Conservation (phyloP, 768 basidiomycete species). For the Multifurca ochricompacta region DNA sequence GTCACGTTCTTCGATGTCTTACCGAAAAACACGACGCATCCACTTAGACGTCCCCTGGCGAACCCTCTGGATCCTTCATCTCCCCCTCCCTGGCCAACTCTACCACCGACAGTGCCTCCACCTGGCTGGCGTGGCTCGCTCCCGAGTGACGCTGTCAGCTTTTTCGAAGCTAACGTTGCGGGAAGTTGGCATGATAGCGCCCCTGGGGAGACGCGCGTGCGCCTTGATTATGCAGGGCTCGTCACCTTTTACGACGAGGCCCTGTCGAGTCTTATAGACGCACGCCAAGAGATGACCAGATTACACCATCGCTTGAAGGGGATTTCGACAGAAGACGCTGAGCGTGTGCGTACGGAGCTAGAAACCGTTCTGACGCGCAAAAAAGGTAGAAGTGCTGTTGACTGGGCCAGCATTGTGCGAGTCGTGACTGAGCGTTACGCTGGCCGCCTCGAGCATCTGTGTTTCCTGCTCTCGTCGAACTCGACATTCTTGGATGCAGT, state of each 20-base stretch:
- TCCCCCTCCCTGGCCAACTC: background rate
- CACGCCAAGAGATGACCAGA: constrained; percentile 28
- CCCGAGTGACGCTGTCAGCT: background rate
- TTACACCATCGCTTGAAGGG: constrained; percentile 31
- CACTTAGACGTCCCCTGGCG: no score
- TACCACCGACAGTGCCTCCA: constrained; percentile 1
- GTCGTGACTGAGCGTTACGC: constrained; percentile 37
- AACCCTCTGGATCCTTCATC: background rate
- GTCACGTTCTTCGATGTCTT: constrained; percentile 11
- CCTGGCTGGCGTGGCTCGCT: constrained; percentile 18
- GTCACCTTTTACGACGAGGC: constrained; percentile 38
- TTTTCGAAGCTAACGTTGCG: constrained; percentile 27
- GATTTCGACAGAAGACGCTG: constrained; percentile 28
- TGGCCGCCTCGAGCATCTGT: constrained; percentile 35
- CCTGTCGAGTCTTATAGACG: constrained; percentile 30
- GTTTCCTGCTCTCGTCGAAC: constrained; percentile 29
- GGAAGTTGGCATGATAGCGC: constrained; percentile 36
- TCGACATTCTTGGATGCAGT: background rate
- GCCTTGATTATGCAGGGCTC: constrained; percentile 34
- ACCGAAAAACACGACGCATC: background rate
- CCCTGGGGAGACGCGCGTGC: constrained; percentile 39
- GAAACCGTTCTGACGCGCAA: constrained; percentile 23
- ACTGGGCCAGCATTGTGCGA: constrained; percentile 36
- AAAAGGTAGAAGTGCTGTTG: constrained; percentile 28
- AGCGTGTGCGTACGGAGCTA: constrained; percentile 24